phyloP scores from a whole-genome alignment of 1,139 yeast species.

The Nakaseomyces glabratus region DNA sequence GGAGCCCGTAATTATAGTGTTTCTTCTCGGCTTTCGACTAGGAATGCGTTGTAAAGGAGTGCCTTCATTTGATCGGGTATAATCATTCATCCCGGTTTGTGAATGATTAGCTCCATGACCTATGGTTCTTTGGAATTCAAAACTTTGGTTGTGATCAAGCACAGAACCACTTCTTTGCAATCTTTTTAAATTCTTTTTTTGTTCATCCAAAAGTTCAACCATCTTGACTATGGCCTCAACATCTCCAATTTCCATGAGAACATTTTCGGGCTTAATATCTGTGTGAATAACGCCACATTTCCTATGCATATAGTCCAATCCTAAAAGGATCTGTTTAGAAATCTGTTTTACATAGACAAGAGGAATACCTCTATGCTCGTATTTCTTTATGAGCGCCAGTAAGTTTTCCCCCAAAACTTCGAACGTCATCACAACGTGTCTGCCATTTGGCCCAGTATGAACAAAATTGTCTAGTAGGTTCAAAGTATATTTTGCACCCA shows the following conservation, averaged over 20 bases:
- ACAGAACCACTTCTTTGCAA: conserved; percentile 31
- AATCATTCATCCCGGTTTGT: neutral
- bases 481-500: conserved; percentile 59
- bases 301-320: conserved; percentile 63
- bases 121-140: neutral
- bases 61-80: neutral
- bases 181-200: conserved; percentile 37
- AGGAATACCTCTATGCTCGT: conserved; percentile 62
- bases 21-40: conserved; percentile 52
- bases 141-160: neutral
- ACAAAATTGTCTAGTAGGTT: conserved; percentile 57
- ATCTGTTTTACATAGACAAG: conserved; percentile 63
- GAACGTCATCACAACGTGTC: conserved; percentile 71
- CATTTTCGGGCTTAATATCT: conserved; percentile 72
- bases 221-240: conserved; percentile 56
- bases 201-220: conserved; percentile 48
- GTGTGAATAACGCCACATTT: conserved; percentile 74
- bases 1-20: conserved; percentile 74
- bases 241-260: conserved; percentile 63
- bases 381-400: conserved; percentile 54
- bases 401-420: conserved; percentile 76
- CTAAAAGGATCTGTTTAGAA: conserved; percentile 56
- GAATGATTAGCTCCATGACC: neutral
- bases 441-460: conserved; percentile 66
- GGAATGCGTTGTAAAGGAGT: conserved; percentile 4